Conservation (phyloP, 306 rosid species). For the apple (Malus domestica) region DNA sequence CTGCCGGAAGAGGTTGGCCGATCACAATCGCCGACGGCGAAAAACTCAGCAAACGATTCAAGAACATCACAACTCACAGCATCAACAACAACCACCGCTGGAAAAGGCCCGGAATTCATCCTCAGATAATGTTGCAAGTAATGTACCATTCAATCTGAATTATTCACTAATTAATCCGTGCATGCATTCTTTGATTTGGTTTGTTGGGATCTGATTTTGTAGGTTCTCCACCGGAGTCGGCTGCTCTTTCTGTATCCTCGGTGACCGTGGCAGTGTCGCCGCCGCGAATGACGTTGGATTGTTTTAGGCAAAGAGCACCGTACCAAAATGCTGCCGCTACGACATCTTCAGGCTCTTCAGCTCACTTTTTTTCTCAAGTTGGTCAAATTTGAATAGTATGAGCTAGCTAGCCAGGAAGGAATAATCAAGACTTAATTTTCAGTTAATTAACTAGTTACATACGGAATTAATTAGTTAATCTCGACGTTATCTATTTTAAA, state of each 20-base stretch:
- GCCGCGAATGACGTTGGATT: conserved; percentile 49
- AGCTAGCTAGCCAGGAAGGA: conserved; percentile 9
- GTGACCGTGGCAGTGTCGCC: conserved; percentile 88
- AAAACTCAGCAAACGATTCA: conserved; percentile 68
- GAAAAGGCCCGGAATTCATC: conserved; percentile 19
- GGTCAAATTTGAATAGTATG: conserved; percentile 19
- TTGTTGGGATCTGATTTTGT: background rate
- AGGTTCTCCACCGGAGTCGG: conserved; percentile 72
- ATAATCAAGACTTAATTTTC: background rate
- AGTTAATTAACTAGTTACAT: conserved; percentile 12
- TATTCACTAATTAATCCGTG: background rate
- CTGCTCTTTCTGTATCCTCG: conserved; percentile 53
- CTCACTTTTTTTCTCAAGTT: conserved; percentile 70
- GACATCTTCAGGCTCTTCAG: conserved; percentile 51
- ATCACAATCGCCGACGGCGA: conserved; percentile 93
- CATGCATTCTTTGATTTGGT: background rate
- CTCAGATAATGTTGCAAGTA: conserved; percentile 49
- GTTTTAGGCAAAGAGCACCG: conserved; percentile 50
- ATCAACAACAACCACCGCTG: conserved; percentile 24
- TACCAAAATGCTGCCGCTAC: conserved; percentile 28
- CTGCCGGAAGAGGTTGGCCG: conserved; percentile 94
- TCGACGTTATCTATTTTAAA: conserved; percentile 1
- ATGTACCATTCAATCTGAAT: background rate
- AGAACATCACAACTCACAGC: conserved; percentile 27
- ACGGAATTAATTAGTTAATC: background rate